Evolutionary conservation across 2,329 filamentous ascomycete species (phyloP), one percentile per base, ranked within the genome.

Genomic region (Fusarium sp.): DNA sequence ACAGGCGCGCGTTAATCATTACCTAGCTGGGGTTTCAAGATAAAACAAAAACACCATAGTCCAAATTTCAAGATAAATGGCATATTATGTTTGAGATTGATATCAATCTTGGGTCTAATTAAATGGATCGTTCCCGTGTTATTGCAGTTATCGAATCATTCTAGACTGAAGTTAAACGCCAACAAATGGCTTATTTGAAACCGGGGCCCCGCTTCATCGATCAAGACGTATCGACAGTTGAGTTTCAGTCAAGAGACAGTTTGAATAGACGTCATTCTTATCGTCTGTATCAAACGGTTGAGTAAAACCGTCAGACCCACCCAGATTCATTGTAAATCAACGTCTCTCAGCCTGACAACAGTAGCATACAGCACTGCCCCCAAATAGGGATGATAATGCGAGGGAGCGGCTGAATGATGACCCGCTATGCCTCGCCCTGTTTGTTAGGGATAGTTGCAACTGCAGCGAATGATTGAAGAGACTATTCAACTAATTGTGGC

Each of bases 391-490:
- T 66, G 46, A 71, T 63, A 49, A 30, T 45, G 69, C 68, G 70
- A 75, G 70, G 60, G 20, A 30, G 58, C 77, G 77, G 77, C 57
- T 61, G 61, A 77, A 77, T 76, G 69, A 77, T 78, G 74, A 71
- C 70, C 77, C 77, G 77, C 59, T 49, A 65, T 51, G 40, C 49
- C 30, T 27, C 57, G 53, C 54, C 56, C 41, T 45, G 52, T 44
- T 47, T 52, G 54, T 41, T 49, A 52, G 30, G 52, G 44, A 51
- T 30, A 56, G 66, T 70, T 74, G 73, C 70, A 69, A 73, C 66
- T 41, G 41, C 40, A 58, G 52, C 61, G 61, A 65, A 65, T 65
- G 32, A 65, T 16, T 52, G 27, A 51, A 65, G 45, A 51, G 41
- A n/a, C 64, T 61, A 61, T 46, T 54, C 4, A 51, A 24, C 57